These are phyloP conservation scores for Ascochyta koolunga DNA, from an alignment of 2,329 filamentous ascomycete species.

Conservation along the genomic window DNA sequence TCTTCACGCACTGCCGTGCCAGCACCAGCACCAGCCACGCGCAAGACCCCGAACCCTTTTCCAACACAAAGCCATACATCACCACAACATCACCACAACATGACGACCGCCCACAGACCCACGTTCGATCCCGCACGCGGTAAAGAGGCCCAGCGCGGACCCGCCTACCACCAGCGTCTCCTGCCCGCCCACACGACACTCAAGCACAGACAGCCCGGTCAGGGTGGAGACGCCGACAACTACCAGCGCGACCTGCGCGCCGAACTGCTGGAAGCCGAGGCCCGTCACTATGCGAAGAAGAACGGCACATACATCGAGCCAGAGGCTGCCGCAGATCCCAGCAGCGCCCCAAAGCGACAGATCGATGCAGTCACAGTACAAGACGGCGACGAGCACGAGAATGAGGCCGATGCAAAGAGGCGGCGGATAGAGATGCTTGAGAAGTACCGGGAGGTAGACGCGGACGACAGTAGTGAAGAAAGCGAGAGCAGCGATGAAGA, in stretches of 20 bases:
- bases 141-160: slow-evolving; percentile 91
- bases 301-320: slow-evolving; percentile 65
- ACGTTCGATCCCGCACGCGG: slow-evolving; percentile 96
- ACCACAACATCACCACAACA: slow-evolving; percentile 30
- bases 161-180: slow-evolving; percentile 94
- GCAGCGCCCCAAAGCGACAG: slow-evolving; percentile 66
- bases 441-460: slow-evolving; percentile 86
- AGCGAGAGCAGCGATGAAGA: slow-evolving; percentile 64
- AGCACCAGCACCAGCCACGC: slow-evolving; percentile 16
- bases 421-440: slow-evolving; percentile 76
- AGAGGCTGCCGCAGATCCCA: slow-evolving; percentile 48
- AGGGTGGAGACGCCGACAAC: slow-evolving; percentile 80
- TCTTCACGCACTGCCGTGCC: slow-evolving; percentile 11
- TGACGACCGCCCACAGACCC: slow-evolving; percentile 73
- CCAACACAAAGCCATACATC: background rate
- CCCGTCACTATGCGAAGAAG: slow-evolving; percentile 84
- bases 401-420: slow-evolving; percentile 79
- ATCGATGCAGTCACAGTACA: slow-evolving; percentile 58
- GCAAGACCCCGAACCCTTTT: slow-evolving; percentile 41
- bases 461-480: slow-evolving; percentile 67
- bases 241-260: slow-evolving; percentile 80
- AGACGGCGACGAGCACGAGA: slow-evolving; percentile 65
- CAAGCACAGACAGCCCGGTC: slow-evolving; percentile 81
- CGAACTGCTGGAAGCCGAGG: slow-evolving; percentile 88
- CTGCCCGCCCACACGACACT: slow-evolving; percentile 92